These are phyloP conservation scores for Skeletonema grethae DNA, from an alignment of 108 stramenopile species.

Conservation along the genomic window DNA sequence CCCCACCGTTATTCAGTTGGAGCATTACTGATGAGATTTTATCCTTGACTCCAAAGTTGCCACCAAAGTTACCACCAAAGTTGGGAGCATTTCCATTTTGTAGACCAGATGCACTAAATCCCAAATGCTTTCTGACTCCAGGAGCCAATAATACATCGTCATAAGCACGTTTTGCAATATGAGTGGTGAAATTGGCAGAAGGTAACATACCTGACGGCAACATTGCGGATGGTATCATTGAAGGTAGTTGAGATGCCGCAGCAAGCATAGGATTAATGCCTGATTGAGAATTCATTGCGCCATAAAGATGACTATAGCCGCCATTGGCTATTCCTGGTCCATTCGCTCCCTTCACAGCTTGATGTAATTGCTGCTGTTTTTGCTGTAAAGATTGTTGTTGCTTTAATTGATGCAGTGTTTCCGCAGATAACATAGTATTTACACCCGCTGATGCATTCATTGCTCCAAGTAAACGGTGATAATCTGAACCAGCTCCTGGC, in stretches of 20 bases:
- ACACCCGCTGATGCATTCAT: background rate
- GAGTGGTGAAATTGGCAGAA: background rate
- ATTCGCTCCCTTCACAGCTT: background rate
- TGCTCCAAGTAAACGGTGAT: background rate
- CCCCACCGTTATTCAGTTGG: background rate
- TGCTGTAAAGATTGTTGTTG: background rate
- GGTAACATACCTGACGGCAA: background rate
- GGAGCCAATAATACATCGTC: background rate
- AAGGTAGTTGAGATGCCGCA: constrained; percentile 1
- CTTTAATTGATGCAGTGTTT: constrained; percentile 1
- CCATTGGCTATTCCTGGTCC: background rate
- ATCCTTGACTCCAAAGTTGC: background rate
- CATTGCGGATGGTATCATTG: constrained; percentile 5
- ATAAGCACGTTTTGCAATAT: background rate
- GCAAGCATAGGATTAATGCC: background rate
- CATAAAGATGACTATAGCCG: background rate
- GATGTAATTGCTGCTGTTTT: background rate
- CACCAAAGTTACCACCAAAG: background rate
- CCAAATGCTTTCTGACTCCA: constrained; percentile 1
- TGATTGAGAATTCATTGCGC: background rate
- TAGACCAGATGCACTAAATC: background rate
- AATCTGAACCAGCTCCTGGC: background rate
- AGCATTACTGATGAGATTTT: background rate
- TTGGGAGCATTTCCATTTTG: background rate
- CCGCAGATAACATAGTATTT: background rate